A percentile compares a stretch with the other conserved stretches of the same genome.
phyloP scores from a whole-genome alignment of 2,329 filamentous ascomycete species.

The Fusarium clavum region DNA sequence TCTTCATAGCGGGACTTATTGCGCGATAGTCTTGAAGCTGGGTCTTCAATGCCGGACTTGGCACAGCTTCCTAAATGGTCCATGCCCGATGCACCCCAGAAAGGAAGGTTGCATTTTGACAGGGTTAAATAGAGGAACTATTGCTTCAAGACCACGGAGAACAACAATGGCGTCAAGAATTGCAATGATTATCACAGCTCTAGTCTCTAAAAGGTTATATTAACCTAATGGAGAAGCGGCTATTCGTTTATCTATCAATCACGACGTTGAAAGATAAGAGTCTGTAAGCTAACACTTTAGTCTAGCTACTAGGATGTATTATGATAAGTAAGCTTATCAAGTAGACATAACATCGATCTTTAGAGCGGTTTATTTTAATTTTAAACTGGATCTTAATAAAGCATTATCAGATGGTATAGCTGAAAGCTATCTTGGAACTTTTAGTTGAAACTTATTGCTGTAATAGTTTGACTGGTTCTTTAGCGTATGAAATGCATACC shows the following conservation, averaged over 20 bases:
- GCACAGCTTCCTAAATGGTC: slow-evolving; percentile 7
- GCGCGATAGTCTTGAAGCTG: background rate
- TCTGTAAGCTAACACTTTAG: background rate
- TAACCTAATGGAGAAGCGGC: background rate
- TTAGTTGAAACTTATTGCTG: too few species aligned
- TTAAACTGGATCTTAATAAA: background rate
- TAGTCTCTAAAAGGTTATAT: background rate
- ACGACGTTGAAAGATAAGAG: background rate
- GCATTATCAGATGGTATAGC: background rate
- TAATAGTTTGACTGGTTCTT: too few species aligned
- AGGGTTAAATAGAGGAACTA: background rate
- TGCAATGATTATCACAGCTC: background rate
- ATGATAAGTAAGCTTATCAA: background rate
- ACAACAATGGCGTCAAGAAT: background rate
- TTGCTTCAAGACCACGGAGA: background rate
- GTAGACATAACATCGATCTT: background rate
- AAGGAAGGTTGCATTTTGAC: background rate
- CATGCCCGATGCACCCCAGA: slow-evolving; percentile 4
- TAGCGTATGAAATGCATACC: too few species aligned
- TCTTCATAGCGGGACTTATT: background rate
- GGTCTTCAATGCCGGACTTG: background rate
- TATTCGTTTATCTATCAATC: background rate
- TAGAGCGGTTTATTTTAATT: background rate
- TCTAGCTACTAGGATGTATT: background rate
- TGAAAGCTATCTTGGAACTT: too few species aligned